Percentiles rank a stretch among this genome's conserved stretches.
These are phyloP conservation scores for Gymnopilus junonius DNA, from an alignment of 768 basidiomycete genomes.

Conservation along the genomic window DNA sequence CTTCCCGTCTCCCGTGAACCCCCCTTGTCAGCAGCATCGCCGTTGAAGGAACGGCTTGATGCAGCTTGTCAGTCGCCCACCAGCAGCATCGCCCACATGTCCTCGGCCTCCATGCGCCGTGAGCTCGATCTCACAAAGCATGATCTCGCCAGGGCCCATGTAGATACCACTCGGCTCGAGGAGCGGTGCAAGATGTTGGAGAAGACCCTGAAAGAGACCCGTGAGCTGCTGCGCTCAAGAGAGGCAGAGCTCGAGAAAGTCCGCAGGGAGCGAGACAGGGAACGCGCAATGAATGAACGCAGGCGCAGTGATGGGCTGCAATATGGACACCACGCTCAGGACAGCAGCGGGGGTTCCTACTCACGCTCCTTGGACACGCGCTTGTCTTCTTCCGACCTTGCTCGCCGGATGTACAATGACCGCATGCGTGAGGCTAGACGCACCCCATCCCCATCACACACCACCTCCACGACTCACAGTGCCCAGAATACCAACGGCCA, in stretches of 20 bases:
- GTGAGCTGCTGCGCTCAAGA: conserved; percentile 57
- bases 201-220: conserved; percentile 64
- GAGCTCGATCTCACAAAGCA: conserved; percentile 60
- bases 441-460: conserved; percentile 25
- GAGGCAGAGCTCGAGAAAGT: conserved; percentile 66
- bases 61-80: conserved; percentile 47
- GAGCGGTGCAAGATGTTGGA: conserved; percentile 70
- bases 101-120: conserved; percentile 51
- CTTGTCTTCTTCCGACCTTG: conserved; percentile 29
- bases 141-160: conserved; percentile 57
- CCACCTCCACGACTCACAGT: conserved; percentile 9
- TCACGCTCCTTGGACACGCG: conserved; percentile 37
- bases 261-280: conserved; percentile 41
- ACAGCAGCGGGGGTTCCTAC: conserved; percentile 8
- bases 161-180: conserved; percentile 58
- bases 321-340: conserved; percentile 17
- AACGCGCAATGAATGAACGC: conserved; percentile 36
- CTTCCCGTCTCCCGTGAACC: conserved; percentile 36
- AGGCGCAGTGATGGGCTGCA: conserved; percentile 35
- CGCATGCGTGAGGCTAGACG: conserved; percentile 9
- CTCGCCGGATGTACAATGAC: conserved; percentile 24
- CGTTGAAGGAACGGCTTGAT: conserved; percentile 53
- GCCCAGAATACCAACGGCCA: not conserved
- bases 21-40: conserved; percentile 24
- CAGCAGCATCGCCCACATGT: conserved; percentile 46